Evolutionary conservation across 345 rosid genomes (phyloP), one percentile per base, ranked within the genome.

Genomic region (Trapa incisa): DNA sequence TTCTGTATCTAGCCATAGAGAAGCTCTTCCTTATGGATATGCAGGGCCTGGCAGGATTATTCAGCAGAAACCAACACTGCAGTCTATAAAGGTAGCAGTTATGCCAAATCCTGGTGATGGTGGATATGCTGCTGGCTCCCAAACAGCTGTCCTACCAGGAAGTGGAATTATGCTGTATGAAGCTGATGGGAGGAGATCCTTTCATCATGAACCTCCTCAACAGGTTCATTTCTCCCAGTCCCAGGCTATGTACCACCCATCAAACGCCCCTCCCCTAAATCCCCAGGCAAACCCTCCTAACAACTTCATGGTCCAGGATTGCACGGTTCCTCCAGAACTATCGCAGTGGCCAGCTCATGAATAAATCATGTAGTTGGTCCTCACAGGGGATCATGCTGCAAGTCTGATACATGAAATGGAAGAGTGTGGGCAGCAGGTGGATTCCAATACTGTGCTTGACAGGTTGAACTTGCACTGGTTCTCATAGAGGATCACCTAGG

Each of bases 361-460:
- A 95, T 73, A 95, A 91, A 77, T 89, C 76, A 81, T 79, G 72
- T 82, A 74, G 84, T 91, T 95, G 99, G 99, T 97, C 57, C 89
- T 83, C 79, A 84, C 98, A 76, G 91, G 81, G 7, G 99, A 95
- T 67, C 87, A 75, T 73, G 91, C 80, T 35, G 81, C 77, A 4
- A 73, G 74, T 2, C 94, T 89, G 76, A 95, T 95, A 67, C 97
- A 95, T 74, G 66, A 92, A 83, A 85, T 91, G 96, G 98, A 91
- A 73, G 98, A 95, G 70, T 86, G 81, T 22, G 98, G 97, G 2
- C 97, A 86, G 82, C 79, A 89, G 1, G 87, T 95, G 71, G 97
- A 95, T 74, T 91, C 85, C 58, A 91, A 91, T 70, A 72, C 87
- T 0, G 94, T 91, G 61, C 93, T 95, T 3, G 98, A 95, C 74